phyloP scores from a whole-genome alignment of 192 early-diverging fungal species.

The Chytriomyces confervae region DNA sequence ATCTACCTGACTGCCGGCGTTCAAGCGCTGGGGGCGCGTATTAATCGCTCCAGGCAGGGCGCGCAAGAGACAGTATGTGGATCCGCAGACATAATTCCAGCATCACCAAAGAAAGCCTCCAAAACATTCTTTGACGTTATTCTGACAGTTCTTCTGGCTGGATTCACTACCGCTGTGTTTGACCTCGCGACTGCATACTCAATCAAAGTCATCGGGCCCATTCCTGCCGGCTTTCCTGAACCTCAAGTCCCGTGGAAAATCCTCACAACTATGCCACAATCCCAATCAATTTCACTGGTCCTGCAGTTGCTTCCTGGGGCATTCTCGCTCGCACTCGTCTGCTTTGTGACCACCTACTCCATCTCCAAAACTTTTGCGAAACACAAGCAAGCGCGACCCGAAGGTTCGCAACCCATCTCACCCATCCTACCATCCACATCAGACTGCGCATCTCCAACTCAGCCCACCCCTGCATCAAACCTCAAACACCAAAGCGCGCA shows the following conservation, averaged over 20 bases:
- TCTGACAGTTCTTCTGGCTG: constrained; percentile 21
- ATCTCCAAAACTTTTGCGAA: constrained; percentile 33
- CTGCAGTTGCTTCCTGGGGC: constrained; percentile 11
- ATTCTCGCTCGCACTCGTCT: constrained; percentile 21
- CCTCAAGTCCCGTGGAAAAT: constrained; percentile 18
- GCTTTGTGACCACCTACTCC: constrained; percentile 31
- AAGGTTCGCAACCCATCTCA: not conserved
- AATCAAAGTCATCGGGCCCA: constrained; percentile 28
- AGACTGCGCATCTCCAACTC: not conserved
- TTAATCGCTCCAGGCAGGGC: not conserved
- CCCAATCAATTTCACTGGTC: not conserved
- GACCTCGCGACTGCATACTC: not conserved
- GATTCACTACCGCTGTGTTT: not conserved
- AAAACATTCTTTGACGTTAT: constrained; percentile 25
- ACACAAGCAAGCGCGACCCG: not conserved
- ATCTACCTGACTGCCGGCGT: not conserved
- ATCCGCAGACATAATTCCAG: not conserved
- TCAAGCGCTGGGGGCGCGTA: not conserved
- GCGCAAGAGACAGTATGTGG: not conserved
- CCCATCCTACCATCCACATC: not conserved
- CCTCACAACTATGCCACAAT: not conserved
- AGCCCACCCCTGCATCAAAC: not conserved
- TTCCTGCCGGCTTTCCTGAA: constrained; percentile 24
- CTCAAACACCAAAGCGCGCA: constrained; percentile 3
- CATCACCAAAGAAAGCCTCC: not conserved